Conservation (phyloP, 2,329 filamentous ascomycete species). For the Cladosporium sp. region DNA sequence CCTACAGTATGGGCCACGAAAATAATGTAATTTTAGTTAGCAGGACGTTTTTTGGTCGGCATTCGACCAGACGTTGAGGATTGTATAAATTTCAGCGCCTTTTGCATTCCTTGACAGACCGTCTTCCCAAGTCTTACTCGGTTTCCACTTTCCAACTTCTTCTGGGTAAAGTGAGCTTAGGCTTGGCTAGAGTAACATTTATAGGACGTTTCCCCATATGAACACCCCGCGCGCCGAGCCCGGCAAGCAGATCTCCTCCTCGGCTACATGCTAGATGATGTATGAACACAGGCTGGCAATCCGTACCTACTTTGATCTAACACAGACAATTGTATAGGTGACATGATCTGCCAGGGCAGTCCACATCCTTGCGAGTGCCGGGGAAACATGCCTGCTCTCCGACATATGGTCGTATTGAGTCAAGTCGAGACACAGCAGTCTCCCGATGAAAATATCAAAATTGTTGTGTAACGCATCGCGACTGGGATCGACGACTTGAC, state of each 20-base stretch:
- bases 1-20: not conserved
- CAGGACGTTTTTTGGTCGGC: not conserved
- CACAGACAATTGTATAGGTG: no score
- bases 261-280: conserved; percentile 5
- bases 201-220: not conserved
- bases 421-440: no score
- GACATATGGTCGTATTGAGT: no score
- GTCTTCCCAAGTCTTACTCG: no score
- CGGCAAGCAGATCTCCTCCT: not conserved
- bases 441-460: no score
- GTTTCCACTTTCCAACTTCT: not conserved
- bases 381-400: no score
- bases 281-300: not conserved
- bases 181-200: no score
- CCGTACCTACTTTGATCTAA: not conserved
- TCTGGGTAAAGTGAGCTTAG: not conserved
- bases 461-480: no score
- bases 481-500: not conserved
- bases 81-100: not conserved
- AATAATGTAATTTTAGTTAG: conserved; percentile 1
- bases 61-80: not conserved
- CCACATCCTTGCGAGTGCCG: no score
- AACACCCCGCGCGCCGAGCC: conserved; percentile 1
- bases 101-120: no score
- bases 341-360: no score